These are phyloP conservation scores for Nicotiana obtusifolia DNA, from an alignment of 257 asterid species.

Conservation along the genomic window DNA sequence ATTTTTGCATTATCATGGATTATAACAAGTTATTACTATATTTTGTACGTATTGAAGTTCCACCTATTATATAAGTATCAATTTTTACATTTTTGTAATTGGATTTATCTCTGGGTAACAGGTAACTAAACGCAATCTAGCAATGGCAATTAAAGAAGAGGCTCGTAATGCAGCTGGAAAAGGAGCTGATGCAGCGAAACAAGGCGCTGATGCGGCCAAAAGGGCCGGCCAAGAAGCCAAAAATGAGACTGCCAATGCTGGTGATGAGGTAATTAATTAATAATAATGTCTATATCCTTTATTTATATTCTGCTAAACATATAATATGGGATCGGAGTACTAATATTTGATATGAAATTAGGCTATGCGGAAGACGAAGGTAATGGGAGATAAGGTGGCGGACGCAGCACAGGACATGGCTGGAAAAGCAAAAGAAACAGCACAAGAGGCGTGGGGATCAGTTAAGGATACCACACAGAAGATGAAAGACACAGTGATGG, in stretches of 20 bases:
- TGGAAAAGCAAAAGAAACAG: conserved; percentile 54
- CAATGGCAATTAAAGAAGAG: conserved; percentile 34
- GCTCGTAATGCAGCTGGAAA: conserved; percentile 36
- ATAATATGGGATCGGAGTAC: too few relatives aligned
- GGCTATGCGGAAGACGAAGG: conserved; percentile 41
- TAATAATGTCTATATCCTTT: too few relatives aligned
- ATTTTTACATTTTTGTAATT: background rate
- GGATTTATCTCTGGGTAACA: background rate
- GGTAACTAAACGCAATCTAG: conserved; percentile 23
- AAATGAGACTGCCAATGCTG: conserved; percentile 31
- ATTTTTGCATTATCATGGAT: too few relatives aligned
- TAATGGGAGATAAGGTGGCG: conserved; percentile 43
- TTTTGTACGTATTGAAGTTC: too few relatives aligned
- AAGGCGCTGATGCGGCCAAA: conserved; percentile 47
- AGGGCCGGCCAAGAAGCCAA: conserved; percentile 42
- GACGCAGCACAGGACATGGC: conserved; percentile 49
- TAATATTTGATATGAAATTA: background rate
- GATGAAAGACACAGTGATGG: conserved; percentile 50
- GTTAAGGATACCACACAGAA: conserved; percentile 50
- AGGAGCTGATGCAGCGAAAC: conserved; percentile 43
- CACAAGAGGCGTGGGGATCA: conserved; percentile 51
- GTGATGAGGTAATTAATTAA: conserved; percentile 30
- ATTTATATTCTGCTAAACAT: too few relatives aligned
- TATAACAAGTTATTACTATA: too few relatives aligned
- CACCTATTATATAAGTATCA: too few relatives aligned